Base-by-base conservation (phyloP, 225 moss, liverwort and hornwort species). In the Pleurozium schreberi region DNA sequence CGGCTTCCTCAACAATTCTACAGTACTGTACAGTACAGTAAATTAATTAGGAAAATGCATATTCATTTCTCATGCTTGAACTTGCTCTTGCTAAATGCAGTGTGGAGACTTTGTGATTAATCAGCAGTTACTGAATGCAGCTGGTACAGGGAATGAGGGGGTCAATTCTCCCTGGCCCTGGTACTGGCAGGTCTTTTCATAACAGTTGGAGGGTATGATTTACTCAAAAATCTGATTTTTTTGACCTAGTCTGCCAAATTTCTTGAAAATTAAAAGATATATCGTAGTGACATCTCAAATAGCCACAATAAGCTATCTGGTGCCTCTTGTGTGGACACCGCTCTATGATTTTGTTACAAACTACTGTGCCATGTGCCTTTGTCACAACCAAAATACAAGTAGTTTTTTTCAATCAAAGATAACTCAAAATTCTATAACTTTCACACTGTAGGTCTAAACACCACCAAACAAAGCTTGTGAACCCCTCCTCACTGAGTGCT, bases 221-320 rank as follows among this genome's bases (percentile, higher is more conserved):
- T 75, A 30, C 18, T 33, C 14, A 8, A 70, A 70, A 4, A 21
- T 42, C 8, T 70, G 70, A 15, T 14, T 26, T 26, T 15, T 70
- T 70, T 70, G 25, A 8, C 8, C 5, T 9, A 70, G 70, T 70
- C 8, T 70, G 15, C 1, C 1, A 5, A 47, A 74, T 74, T 70
- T 74, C 25, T 20, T 75, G 50, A 52, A 20, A 34, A 13, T 11
- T 33, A 75, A 50, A 4, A 13, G 75, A 34, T 5, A 34, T 34
- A 34, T 34, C 2, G 13, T 33, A 75, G 19, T 20, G 52, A 22
- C 34, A 75, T 5, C 5, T 76, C 23, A 13, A 34, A 34, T 34
- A 52, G 3, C 5, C 0, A 52, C 5, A 36, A 36, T 6, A 23
- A 14, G 52, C 8, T 52, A 76, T 22, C 52, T 0, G 4, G 36